A percentile compares a stretch with the other conserved stretches of the same genome.
phyloP scores from a whole-genome alignment of 345 rosid genomes.

The Euphorbia tirucalli region DNA sequence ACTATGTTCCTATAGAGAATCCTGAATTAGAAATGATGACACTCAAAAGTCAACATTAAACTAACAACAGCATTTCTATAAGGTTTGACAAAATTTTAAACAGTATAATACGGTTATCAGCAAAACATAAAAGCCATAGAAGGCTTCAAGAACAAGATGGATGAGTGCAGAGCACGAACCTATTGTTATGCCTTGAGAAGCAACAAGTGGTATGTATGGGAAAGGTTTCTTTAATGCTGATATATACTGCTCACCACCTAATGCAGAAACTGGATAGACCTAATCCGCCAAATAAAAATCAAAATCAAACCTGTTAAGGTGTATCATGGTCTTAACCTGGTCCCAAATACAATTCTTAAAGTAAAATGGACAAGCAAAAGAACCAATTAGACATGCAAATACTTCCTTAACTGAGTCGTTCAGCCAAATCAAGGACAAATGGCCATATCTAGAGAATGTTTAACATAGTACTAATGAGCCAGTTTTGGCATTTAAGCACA shows the following conservation, averaged over 20 bases:
- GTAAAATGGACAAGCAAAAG: not conserved
- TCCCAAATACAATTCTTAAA: not conserved
- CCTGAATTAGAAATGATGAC: not conserved
- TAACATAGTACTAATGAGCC: not conserved
- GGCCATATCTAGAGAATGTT: not conserved
- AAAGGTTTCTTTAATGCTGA: conserved; percentile 60
- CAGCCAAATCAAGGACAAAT: not conserved
- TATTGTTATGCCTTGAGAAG: conserved; percentile 57
- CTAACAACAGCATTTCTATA: not conserved
- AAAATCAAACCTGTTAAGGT: conserved; percentile 6
- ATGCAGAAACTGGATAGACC: conserved; percentile 59
- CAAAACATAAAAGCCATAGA: not conserved
- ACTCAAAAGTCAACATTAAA: not conserved
- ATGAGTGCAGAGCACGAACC: conserved; percentile 27
- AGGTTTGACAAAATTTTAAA: not conserved
- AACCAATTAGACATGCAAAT: not conserved
- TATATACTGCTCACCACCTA: conserved; percentile 48
- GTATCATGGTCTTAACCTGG: not conserved
- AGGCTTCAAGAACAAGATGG: not conserved
- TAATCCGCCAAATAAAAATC: conserved; percentile 24
- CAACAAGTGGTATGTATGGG: conserved; percentile 53
- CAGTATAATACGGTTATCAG: not conserved
- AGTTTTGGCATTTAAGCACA: not conserved
- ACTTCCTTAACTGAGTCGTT: not conserved
- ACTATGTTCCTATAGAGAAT: not conserved